Base-by-base conservation (phyloP, 371 early-diverging fungal species). In the Blastocladiella emersonii region DNA sequence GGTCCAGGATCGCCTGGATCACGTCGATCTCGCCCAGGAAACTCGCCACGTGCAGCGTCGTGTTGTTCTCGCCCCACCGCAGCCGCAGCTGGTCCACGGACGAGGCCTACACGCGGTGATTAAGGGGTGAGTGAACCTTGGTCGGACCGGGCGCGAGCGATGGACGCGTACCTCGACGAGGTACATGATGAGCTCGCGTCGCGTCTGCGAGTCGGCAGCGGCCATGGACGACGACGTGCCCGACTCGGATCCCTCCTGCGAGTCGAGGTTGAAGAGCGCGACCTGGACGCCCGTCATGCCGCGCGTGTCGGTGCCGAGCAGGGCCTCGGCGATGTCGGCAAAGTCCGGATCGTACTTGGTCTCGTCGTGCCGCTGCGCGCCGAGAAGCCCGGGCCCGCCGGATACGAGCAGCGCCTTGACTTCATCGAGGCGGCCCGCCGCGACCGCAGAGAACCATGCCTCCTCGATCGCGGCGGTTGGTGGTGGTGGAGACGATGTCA, bases 21-120 rank as follows among this genome's bases (percentile, higher is more conserved):
- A 57, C 25, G 35, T 34, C 57, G 7, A 12, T 57, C n/a, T 57
- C 57, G 39, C 57, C 57, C 25, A 57, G 57, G 25, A 57, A 57
- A 25, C 57, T 57, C 10, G 57, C 57, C 8, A 57, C 25, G 39
- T 57, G 57, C 19, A 57, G 34, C 25, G 57, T 32, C 6, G 57
- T 57, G 57, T 57, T 57, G 1, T 32, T 10, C 23, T 10, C n/a
- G 12, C 57, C 57, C 57, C 57, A 57, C n/a, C 39, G 23, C 36
- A n/a, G 10, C 1, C 48, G 48, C 4, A 48, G 25, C 25, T 48
- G 48, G 48, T 23, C 48, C 10, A 25, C 10, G 1, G 48, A 21
- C 48, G 48, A 48, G 6, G 48, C 48, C 48, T 48, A 8, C 8
- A 5, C 0, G 4, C 0, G 48, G 23, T 5, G 25, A 2, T 2